Percentiles rank a stretch among this genome's conserved stretches.
Evolutionary conservation across 202 grass and related monocot species (phyloP).

Genomic region (Zoysia matrella): DNA sequence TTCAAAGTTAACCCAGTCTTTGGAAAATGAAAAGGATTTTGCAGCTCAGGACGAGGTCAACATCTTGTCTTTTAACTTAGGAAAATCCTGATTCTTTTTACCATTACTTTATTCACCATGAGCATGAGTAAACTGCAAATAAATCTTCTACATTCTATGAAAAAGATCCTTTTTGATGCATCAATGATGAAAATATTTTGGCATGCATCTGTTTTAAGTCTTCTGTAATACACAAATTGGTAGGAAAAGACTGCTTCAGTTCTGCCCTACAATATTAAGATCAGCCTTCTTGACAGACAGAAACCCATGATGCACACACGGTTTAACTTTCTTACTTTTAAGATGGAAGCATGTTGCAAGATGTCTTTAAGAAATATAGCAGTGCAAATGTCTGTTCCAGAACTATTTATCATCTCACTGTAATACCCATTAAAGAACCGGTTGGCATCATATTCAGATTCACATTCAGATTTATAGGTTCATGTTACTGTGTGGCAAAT

Average conservation of each 20-base stretch:
- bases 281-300: neutral
- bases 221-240: neutral
- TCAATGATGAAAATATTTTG: neutral
- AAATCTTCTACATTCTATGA: conserved; percentile 1
- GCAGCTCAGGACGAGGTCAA: neutral
- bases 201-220: neutral
- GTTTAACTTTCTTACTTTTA: conserved; percentile 10
- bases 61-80: neutral
- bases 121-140: neutral
- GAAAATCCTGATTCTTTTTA: neutral
- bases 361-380: neutral
- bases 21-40: neutral
- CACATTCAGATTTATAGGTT: too few relatives aligned
- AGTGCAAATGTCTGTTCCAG: neutral
- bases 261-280: neutral
- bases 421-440: neutral
- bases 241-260: neutral
- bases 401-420: neutral
- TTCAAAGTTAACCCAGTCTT: neutral
- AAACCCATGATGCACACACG: conserved; percentile 6
- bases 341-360: neutral
- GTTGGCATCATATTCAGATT: neutral
- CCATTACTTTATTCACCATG: neutral
- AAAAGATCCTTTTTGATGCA: neutral
- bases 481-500: neutral